Percentiles rank a stretch among this genome's conserved stretches.
phyloP scores from a whole-genome alignment of 2,329 filamentous ascomycete genomes.

The Aureobasidium mangrovei region DNA sequence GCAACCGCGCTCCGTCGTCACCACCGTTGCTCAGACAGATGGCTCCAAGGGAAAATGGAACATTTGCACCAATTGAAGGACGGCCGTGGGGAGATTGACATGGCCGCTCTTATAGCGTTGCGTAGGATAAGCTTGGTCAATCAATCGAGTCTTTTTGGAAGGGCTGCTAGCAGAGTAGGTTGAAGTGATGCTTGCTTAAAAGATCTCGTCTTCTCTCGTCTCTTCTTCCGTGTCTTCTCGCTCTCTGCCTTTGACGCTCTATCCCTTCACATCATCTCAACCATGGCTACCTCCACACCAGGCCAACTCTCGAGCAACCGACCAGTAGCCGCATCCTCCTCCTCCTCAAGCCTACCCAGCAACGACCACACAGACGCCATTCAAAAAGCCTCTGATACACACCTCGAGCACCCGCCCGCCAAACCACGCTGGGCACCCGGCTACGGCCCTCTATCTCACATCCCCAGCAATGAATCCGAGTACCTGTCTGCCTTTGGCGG shows the following conservation, averaged over 20 bases:
- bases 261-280: background rate
- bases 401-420: background rate
- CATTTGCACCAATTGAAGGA: background rate
- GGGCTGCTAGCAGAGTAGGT: background rate
- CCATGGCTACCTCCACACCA: background rate
- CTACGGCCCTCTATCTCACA: slow-evolving; percentile 39
- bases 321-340: background rate
- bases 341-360: background rate
- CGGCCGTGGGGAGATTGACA: background rate
- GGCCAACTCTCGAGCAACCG: background rate
- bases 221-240: background rate
- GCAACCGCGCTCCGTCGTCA: no score
- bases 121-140: no score
- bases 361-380: background rate
- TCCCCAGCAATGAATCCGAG: slow-evolving; percentile 29
- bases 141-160: background rate
- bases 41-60: no score
- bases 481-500: slow-evolving; percentile 57
- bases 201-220: background rate
- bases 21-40: no score
- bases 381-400: background rate
- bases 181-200: background rate
- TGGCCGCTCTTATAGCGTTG: no score
- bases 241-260: no score
- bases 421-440: slow-evolving; percentile 1